Evolutionary conservation across 1,284 basidiomycete genomes (phyloP).

Genomic region (Meira nashicola): DNA sequence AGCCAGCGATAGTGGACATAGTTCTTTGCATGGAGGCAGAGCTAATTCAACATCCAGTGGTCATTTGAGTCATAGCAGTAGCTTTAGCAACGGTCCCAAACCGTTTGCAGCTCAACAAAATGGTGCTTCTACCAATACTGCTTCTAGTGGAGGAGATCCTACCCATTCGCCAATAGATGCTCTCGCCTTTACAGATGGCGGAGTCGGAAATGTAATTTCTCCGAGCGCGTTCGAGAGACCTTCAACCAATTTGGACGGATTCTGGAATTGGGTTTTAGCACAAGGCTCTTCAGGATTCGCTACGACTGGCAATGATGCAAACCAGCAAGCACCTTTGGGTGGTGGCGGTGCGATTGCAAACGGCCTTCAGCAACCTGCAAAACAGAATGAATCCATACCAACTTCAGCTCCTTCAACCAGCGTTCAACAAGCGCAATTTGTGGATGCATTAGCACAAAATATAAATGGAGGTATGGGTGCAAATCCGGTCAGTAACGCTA

Average conservation of each 20-base stretch:
- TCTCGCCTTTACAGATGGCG: not conserved
- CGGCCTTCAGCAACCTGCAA: not conserved
- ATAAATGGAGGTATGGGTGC: not conserved
- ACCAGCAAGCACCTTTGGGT: not conserved
- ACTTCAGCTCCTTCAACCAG: not conserved
- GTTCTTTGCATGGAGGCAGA: constrained; percentile 9
- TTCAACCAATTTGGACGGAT: constrained; percentile 25
- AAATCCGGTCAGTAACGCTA: not conserved
- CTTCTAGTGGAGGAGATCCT: not conserved
- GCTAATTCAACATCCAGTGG: constrained; percentile 17
- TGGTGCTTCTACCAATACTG: not conserved
- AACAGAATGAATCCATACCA: not conserved
- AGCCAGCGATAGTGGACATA: constrained; percentile 9
- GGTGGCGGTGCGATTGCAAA: not conserved
- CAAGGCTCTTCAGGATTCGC: constrained; percentile 18
- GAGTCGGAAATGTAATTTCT: not conserved
- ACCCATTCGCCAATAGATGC: constrained; percentile 14
- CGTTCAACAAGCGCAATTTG: constrained; percentile 1
- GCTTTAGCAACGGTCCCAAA: not conserved
- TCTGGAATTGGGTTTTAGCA: constrained; percentile 43
- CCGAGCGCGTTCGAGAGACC: constrained; percentile 2
- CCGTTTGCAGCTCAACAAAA: not conserved
- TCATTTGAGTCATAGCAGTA: constrained; percentile 6
- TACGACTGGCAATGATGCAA: too few species aligned
- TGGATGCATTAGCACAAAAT: not conserved